Percentiles rank a stretch among this genome's conserved stretches.
Evolutionary conservation across 2,329 filamentous ascomycete genomes (phyloP).

Genomic region (Sporothrix inflata): DNA sequence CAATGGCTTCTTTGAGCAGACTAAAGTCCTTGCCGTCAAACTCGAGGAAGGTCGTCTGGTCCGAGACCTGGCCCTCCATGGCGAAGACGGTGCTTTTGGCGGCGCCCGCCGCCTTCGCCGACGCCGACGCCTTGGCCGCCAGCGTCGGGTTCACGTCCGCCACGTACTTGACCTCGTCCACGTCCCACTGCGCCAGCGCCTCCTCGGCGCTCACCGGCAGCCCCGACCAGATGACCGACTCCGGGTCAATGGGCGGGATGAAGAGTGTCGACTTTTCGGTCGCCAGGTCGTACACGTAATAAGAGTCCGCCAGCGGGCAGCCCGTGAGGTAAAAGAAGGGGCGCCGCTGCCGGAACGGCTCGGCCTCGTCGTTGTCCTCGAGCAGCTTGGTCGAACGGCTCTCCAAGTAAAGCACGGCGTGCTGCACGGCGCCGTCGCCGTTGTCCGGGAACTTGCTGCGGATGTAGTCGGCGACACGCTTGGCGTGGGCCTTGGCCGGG

Average conservation of each 20-base stretch:
- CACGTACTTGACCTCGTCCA: conserved; percentile 75
- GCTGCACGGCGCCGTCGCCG: conserved; percentile 44
- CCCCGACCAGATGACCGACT: conserved; percentile 90
- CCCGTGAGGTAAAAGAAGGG: conserved; percentile 96
- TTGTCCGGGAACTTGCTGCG: conserved; percentile 63
- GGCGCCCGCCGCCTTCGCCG: conserved; percentile 45
- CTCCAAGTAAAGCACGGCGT: conserved; percentile 85
- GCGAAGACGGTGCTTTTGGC: conserved; percentile 61
- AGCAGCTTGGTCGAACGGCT: conserved; percentile 77
- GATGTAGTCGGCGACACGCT: conserved; percentile 80
- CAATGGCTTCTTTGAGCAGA: conserved; percentile 64
- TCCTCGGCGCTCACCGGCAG: conserved; percentile 77
- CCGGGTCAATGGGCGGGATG: conserved; percentile 86
- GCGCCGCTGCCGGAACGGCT: conserved; percentile 84
- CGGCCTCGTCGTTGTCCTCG: conserved; percentile 85
- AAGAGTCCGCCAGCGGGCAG: conserved; percentile 76
- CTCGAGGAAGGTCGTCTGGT: conserved; percentile 69
- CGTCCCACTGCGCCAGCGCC: conserved; percentile 75
- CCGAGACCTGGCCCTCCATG: conserved; percentile 76
- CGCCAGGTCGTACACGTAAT: conserved; percentile 78
- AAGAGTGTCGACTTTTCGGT: conserved; percentile 78
- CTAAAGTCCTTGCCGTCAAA: conserved; percentile 67
- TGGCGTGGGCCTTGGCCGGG: conserved; percentile 85
- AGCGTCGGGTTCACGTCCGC: conserved; percentile 77
- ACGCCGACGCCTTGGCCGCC: conserved; percentile 48